Conservation (phyloP, 192 early-diverging fungal species). For the Nowakowskiella sp. region DNA sequence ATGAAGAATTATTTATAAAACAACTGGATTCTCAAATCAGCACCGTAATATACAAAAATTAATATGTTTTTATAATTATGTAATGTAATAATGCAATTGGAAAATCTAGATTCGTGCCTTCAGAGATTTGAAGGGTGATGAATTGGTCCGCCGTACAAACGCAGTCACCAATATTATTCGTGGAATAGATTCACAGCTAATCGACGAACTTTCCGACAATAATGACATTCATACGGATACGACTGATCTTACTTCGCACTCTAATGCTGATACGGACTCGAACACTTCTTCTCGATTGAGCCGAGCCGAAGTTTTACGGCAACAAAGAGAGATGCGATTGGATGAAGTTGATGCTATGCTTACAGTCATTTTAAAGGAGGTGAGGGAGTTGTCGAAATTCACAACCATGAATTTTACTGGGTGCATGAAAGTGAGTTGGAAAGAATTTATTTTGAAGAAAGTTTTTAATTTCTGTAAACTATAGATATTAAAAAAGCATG, state of each 20-base stretch:
- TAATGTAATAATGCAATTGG: background rate
- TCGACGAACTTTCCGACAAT: background rate
- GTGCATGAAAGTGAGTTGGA: too few species aligned
- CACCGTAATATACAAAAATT: constrained; percentile 5
- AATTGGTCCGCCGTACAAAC: constrained; percentile 27
- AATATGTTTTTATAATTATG: background rate
- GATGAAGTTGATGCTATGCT: too few species aligned
- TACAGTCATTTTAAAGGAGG: constrained; percentile 26
- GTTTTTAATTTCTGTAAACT: constrained; percentile 16
- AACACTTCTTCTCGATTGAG: too few species aligned
- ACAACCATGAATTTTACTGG: constrained; percentile 44
- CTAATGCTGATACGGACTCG: too few species aligned
- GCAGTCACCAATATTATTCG: background rate
- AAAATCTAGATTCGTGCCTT: constrained; percentile 37
- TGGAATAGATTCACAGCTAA: background rate
- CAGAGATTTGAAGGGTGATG: constrained; percentile 45
- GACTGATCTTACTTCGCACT: too few species aligned
- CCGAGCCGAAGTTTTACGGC: constrained; percentile 12
- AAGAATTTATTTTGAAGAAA: too few species aligned
- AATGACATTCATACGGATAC: too few species aligned
- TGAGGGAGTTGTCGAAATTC: constrained; percentile 43
- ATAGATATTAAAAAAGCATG: constrained; percentile 98
- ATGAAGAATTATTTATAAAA: constrained; percentile 7
- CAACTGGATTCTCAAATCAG: background rate
- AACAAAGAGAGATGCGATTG: constrained; percentile 5